These are phyloP conservation scores for Boletellus sp. DNA, from an alignment of 768 basidiomycete genomes.

Conservation along the genomic window DNA sequence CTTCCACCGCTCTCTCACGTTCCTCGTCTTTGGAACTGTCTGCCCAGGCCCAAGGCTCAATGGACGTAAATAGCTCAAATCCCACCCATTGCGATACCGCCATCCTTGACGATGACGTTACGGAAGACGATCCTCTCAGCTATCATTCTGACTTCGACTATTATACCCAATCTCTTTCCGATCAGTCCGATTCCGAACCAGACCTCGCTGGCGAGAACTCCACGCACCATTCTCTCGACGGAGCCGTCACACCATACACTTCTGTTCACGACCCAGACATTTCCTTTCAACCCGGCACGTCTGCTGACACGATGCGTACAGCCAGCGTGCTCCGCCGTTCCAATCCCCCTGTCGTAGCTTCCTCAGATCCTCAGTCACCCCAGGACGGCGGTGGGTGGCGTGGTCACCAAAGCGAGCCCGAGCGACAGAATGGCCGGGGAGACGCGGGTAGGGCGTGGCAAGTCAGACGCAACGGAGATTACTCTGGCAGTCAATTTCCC, in stretches of 20 bases:
- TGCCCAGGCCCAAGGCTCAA: constrained; percentile 15
- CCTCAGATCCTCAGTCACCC: constrained; percentile 7
- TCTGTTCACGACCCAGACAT: constrained; percentile 24
- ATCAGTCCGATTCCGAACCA: constrained; percentile 29
- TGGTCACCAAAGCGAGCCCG: constrained; percentile 11
- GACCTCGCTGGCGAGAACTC: constrained; percentile 11
- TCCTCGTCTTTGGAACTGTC: constrained; percentile 42
- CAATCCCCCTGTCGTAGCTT: background rate
- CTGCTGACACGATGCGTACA: constrained; percentile 34
- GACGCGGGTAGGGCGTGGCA: constrained; percentile 9
- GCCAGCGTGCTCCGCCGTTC: background rate
- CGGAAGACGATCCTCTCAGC: constrained; percentile 30
- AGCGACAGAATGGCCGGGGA: constrained; percentile 16
- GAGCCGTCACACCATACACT: constrained; percentile 14
- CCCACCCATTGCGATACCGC: constrained; percentile 7
- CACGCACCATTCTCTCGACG: constrained; percentile 6
- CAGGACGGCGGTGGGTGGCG: constrained; percentile 20
- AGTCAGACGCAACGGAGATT: constrained; percentile 10
- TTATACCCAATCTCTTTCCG: constrained; percentile 31
- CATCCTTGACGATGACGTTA: constrained; percentile 5
- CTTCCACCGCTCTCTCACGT: constrained; percentile 39
- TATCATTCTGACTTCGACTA: constrained; percentile 38
- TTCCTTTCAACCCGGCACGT: constrained; percentile 42
- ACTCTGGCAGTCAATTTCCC: constrained; percentile 18
- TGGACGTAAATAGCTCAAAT: constrained; percentile 18